Evolutionary conservation across 129 eudicot genomes (phyloP).

Genomic region (Smallanthus sonchifolius): DNA sequence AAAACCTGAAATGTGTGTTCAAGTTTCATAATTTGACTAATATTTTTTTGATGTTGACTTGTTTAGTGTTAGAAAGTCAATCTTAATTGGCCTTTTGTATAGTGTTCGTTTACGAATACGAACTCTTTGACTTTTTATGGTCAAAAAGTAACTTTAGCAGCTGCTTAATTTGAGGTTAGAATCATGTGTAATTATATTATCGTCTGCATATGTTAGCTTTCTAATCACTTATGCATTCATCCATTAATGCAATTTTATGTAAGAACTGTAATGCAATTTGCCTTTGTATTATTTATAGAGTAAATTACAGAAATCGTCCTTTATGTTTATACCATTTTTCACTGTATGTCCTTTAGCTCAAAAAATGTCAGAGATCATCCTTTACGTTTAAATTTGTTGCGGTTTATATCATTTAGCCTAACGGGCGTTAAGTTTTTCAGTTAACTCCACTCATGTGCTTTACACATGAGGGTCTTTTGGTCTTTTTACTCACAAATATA

Average conservation of each 20-base stretch:
- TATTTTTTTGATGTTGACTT: background rate
- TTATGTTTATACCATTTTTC: no score
- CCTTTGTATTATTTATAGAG: no score
- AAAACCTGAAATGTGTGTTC: constrained; percentile 21
- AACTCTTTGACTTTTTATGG: background rate
- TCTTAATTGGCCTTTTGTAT: background rate
- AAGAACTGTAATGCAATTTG: background rate
- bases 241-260: background rate
- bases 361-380: no score
- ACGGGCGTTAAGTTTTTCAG: no score
- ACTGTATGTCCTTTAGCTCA: no score
- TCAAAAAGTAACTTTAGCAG: background rate
- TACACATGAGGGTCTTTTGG: no score
- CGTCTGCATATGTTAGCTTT: background rate
- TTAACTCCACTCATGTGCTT: no score
- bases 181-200: constrained; percentile 9
- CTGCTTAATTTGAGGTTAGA: constrained; percentile 4
- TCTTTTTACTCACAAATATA: no score
- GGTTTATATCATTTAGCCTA: no score
- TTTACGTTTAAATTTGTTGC: no score
- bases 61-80: background rate
- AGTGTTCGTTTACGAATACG: background rate
- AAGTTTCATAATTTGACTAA: background rate
- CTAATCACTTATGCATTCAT: background rate
- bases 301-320: no score